Conservation (phyloP, 352 stramenopile genomes). For the Pythium dissotocum region DNA sequence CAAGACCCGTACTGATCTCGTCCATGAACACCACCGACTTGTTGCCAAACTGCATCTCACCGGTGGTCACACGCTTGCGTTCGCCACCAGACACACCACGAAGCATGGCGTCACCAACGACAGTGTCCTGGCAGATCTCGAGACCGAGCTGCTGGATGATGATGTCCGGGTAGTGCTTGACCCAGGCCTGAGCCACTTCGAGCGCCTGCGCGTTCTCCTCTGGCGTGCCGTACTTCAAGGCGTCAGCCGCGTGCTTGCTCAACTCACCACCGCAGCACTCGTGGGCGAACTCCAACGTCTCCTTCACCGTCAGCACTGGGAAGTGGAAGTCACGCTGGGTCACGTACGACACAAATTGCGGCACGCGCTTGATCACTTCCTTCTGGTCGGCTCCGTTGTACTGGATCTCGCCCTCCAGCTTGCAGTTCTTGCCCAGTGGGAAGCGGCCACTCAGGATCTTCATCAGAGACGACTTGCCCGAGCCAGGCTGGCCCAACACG, state of each 20-base stretch:
- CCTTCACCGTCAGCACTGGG: constrained; percentile 39
- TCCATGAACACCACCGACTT: constrained; percentile 56
- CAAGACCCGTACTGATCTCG: constrained; percentile 33
- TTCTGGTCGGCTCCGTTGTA: neutral
- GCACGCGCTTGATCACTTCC: constrained; percentile 31
- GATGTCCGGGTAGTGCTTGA: constrained; percentile 31
- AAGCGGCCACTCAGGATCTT: too few species aligned
- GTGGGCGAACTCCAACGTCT: too few species aligned
- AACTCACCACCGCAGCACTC: constrained; percentile 44
- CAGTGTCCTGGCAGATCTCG: constrained; percentile 31
- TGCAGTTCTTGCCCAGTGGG: too few species aligned
- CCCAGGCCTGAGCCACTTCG: constrained; percentile 8
- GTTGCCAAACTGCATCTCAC: constrained; percentile 24
- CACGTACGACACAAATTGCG: constrained; percentile 49
- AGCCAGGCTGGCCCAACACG: neutral
- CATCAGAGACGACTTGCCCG: neutral
- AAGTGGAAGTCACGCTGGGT: constrained; percentile 44
- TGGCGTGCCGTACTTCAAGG: too few species aligned
- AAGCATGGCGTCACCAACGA: constrained; percentile 37
- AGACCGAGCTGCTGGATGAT: constrained; percentile 34
- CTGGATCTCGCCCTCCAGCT: too few species aligned
- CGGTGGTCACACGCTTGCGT: constrained; percentile 10
- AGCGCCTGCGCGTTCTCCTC: too few species aligned
- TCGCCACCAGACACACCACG: constrained; percentile 39
- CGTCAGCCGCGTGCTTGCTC: too few species aligned